Base-by-base conservation (phyloP, 257 asterid species). In the Solanum sejunctum region DNA sequence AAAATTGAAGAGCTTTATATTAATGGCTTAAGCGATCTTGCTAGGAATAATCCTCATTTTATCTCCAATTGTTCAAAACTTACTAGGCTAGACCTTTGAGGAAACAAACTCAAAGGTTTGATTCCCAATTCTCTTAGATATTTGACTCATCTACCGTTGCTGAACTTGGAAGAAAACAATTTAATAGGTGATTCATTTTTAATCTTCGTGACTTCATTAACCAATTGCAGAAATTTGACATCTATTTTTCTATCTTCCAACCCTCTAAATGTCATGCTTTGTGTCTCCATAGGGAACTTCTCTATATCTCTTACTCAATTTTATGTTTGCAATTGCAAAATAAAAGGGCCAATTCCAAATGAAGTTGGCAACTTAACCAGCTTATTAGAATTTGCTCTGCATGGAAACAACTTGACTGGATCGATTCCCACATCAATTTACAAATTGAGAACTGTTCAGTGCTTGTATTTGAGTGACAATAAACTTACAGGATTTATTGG, bases 41-140 rank as follows among this genome's bases (percentile, higher is more conserved):
- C 16, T 16, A n/a, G 60, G 60, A 55, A n/a, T 55, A 55, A 16
- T 55, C 60, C 91, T 15, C 63, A 70, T 16, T 82, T 79, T 49
- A 85, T 88, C 75, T 85, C 85, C 78, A 86, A 88, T 71, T 77
- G 81, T 13, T 86, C 89, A 12, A 51, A 67, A 45, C 89, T 88
- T 49, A 0, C n/a, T 3, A 1, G 1, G 13, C 32, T 88, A 57
- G 18, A 72, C 3, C 83, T 86, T 73, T 15, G 47, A 3, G 0
- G 0, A 2, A 88, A 88, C 87, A 23, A 52, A 9, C 75, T 88
- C 82, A 51, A 10, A 0, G 91, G 87, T 17, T n/a, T 84, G 17
- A 82, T 88, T 2, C 89, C 91, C 7, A 13, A 4, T 18, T 86
- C 91, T 15, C 17, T 86, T 5, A 87, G 88, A 28, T 56, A 85